Percentiles rank a stretch among this genome's conserved stretches.
Conservation (phyloP, 331 rosid species). For the Prunus yedoensis region DNA sequence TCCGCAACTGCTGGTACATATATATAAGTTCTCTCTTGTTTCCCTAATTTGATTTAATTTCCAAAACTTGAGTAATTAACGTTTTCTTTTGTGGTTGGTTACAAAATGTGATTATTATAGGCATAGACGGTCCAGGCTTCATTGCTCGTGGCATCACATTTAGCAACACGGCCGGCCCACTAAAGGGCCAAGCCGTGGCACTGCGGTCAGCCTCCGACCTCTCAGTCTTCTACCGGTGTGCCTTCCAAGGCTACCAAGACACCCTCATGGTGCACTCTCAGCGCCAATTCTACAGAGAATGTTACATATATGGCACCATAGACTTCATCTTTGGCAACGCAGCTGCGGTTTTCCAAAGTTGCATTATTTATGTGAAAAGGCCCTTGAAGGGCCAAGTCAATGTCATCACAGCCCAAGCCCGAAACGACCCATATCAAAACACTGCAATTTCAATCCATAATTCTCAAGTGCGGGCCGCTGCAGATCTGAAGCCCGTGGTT, state of each 20-base stretch:
- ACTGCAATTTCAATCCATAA: constrained; percentile 66
- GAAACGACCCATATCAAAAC: constrained; percentile 78
- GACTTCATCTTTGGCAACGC: constrained; percentile 92
- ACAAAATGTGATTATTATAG: constrained; percentile 26
- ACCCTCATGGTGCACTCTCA: constrained; percentile 87
- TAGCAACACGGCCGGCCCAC: constrained; percentile 65
- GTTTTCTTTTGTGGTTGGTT: background rate
- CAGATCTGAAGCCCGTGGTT: constrained; percentile 47
- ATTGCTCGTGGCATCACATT: constrained; percentile 74
- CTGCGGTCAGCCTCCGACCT: constrained; percentile 82
- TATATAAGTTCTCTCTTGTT: background rate
- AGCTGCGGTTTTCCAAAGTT: constrained; percentile 71
- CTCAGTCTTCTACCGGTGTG: constrained; percentile 65
- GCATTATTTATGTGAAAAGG: constrained; percentile 48
- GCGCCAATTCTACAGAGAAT: constrained; percentile 67
- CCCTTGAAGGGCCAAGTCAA: constrained; percentile 73
- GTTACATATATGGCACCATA: constrained; percentile 73
- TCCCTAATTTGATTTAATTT: background rate
- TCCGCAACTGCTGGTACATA: constrained; percentile 88
- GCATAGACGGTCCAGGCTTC: constrained; percentile 67
- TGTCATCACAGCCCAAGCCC: constrained; percentile 79
- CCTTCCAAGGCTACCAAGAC: constrained; percentile 80
- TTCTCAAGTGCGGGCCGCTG: constrained; percentile 52
- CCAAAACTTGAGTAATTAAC: background rate
- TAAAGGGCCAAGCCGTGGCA: constrained; percentile 79